These are phyloP conservation scores for Bipolaris oryzae DNA, from an alignment of 2,329 filamentous ascomycete species.

Conservation along the genomic window DNA sequence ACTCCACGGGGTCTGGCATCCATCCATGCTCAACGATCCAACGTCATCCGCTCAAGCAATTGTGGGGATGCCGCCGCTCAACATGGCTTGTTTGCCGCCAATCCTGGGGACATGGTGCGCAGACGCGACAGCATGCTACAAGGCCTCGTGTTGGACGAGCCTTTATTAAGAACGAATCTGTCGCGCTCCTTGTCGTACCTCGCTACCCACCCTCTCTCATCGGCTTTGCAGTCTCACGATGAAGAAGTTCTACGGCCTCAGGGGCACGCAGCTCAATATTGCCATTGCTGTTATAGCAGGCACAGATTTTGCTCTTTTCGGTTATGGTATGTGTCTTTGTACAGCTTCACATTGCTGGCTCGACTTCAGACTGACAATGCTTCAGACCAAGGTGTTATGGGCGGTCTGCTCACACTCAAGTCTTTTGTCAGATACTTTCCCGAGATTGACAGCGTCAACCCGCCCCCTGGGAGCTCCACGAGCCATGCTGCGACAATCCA, in stretches of 20 bases:
- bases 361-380: conserved; percentile 12
- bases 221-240: conserved; percentile 11
- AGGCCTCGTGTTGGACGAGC: conserved; percentile 3
- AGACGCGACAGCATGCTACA: conserved; percentile 12
- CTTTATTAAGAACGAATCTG: conserved; percentile 7
- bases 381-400: conserved; percentile 62
- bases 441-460: conserved; percentile 48
- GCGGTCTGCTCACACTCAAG: conserved; percentile 68
- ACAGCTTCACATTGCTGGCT: neutral
- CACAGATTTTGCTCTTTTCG: conserved; percentile 69
- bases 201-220: neutral
- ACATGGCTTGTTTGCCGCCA: conserved; percentile 13
- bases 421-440: conserved; percentile 60
- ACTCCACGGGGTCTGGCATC: conserved; percentile 19
- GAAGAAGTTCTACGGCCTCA: conserved; percentile 66
- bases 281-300: conserved; percentile 74
- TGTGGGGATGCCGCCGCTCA: conserved; percentile 19
- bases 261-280: conserved; percentile 67
- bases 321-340: conserved; percentile 59
- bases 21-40: conserved; percentile 16
- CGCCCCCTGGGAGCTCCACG: conserved; percentile 37
- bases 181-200: conserved; percentile 8
- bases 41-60: conserved; percentile 21
- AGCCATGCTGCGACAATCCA: conserved; percentile 51
- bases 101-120: conserved; percentile 8